Conservation (phyloP, 2,329 filamentous ascomycete genomes). For the Venturia pyrina region DNA sequence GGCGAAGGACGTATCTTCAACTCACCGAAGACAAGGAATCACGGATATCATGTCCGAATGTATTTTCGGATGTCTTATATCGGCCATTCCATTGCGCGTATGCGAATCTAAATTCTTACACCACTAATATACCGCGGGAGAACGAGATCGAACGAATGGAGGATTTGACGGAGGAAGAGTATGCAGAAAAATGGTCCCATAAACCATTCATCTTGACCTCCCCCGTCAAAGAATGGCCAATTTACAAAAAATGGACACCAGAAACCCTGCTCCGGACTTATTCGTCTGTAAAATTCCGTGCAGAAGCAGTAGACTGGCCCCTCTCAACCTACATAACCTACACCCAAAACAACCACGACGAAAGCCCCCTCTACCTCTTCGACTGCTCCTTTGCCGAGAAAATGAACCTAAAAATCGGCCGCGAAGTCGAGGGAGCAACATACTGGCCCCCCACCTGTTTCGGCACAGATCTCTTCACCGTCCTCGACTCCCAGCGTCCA, state of each 20-base stretch:
- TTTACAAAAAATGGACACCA: slow-evolving; percentile 63
- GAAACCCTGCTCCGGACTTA: slow-evolving; percentile 57
- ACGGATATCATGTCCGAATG: slow-evolving; percentile 59
- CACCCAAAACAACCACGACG: slow-evolving; percentile 69
- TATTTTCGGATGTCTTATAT: slow-evolving; percentile 86
- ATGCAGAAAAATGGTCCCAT: slow-evolving; percentile 64
- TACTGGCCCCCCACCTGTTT: slow-evolving; percentile 83
- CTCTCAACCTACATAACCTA: slow-evolving; percentile 73
- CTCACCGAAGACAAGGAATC: slow-evolving; percentile 44
- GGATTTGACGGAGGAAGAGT: slow-evolving; percentile 62
- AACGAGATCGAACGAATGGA: slow-evolving; percentile 66
- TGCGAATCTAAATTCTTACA: slow-evolving; percentile 56
- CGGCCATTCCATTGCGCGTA: slow-evolving; percentile 85
- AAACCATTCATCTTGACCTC: slow-evolving; percentile 78
- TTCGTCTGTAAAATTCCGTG: slow-evolving; percentile 61
- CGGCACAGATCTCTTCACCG: slow-evolving; percentile 73
- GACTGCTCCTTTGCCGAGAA: slow-evolving; percentile 81
- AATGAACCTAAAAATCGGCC: slow-evolving; percentile 60
- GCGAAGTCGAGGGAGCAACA: slow-evolving; percentile 38
- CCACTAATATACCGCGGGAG: slow-evolving; percentile 56
- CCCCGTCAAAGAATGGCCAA: slow-evolving; percentile 74
- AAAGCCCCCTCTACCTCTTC: slow-evolving; percentile 88
- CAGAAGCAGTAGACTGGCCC: slow-evolving; percentile 89
- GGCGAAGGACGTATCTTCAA: slow-evolving; percentile 68
- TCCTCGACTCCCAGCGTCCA: slow-evolving; percentile 67